These are phyloP conservation scores for Murraya paniculata DNA, from an alignment of 345 rosid genomes.

Conservation along the genomic window DNA sequence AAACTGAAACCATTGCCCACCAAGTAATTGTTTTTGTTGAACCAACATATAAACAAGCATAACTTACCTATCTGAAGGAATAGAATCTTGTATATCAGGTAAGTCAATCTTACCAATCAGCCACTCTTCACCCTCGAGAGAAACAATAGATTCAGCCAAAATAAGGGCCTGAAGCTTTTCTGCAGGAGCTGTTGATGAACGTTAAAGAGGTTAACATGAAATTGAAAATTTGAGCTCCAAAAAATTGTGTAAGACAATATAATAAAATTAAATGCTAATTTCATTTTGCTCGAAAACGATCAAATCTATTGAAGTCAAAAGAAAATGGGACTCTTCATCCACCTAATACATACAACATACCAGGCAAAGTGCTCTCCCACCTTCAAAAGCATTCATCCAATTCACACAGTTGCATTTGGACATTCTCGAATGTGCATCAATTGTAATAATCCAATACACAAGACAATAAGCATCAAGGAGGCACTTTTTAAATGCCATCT, in stretches of 20 bases:
- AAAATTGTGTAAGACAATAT: neutral
- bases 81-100: conserved; percentile 45
- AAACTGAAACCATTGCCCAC: conserved; percentile 7
- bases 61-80: conserved; percentile 64
- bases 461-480: neutral
- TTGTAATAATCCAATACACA: neutral
- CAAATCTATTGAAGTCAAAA: neutral
- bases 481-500: neutral
- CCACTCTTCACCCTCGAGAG: conserved; percentile 72
- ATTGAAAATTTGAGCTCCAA: neutral
- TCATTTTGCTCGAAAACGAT: neutral
- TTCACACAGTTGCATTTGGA: neutral
- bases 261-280: neutral
- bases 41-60: conserved; percentile 5
- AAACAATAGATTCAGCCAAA: conserved; percentile 69
- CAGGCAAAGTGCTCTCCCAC: neutral
- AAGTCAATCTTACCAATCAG: conserved; percentile 51
- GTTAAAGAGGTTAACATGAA: conserved; percentile 14
- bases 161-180: conserved; percentile 81
- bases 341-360: neutral
- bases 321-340: neutral
- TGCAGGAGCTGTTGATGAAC: conserved; percentile 55
- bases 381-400: neutral
- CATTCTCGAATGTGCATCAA: neutral
- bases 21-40: neutral